Conservation (phyloP, 257 asterid species). For the Scutellaria galericulata region DNA sequence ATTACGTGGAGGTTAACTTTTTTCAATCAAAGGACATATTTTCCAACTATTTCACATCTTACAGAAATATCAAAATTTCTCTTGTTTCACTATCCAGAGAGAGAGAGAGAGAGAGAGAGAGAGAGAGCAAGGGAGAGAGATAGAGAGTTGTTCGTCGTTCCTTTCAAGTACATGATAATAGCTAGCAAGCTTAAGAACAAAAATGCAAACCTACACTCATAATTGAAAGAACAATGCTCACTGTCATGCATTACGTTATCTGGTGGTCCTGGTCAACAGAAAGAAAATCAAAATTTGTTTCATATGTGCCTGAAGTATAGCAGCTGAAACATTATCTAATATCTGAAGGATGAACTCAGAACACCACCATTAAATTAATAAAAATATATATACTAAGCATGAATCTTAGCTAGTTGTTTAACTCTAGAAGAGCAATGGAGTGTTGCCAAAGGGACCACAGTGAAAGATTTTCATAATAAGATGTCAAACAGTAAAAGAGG, state of each 20-base stretch:
- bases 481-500: constrained; percentile 19
- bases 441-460: constrained; percentile 1
- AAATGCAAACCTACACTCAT: neutral
- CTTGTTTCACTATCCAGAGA: constrained; percentile 16
- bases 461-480: constrained; percentile 14
- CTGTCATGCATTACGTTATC: neutral
- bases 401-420: constrained; percentile 14
- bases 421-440: constrained; percentile 17
- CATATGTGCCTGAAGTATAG: neutral
- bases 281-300: neutral
- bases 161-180: neutral
- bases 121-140: neutral
- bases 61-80: neutral
- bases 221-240: constrained; percentile 22
- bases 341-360: neutral
- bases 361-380: neutral
- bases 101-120: constrained; percentile 16
- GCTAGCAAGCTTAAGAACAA: neutral
- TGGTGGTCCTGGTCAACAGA: neutral
- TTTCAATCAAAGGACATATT: neutral
- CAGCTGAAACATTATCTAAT: neutral
- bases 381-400: neutral
- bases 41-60: neutral
- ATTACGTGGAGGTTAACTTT: neutral
- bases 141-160: neutral